A percentile compares a stretch with the other conserved stretches of the same genome.
Conservation (phyloP, 176 grass and related monocot genomes). For the Eleusine indica region DNA sequence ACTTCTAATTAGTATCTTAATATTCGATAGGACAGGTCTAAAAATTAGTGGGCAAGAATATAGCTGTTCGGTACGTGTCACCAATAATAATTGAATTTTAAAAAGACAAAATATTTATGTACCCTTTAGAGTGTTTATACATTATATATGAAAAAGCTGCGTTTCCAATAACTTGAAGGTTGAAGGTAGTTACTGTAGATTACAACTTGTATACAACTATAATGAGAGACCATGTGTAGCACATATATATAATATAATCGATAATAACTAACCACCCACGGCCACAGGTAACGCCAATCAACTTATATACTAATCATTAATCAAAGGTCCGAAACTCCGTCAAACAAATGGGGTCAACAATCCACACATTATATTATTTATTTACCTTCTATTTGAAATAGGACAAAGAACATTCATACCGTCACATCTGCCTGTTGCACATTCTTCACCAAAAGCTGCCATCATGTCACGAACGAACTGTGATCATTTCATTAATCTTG, state of each 20-base stretch:
- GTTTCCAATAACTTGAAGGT: conserved; percentile 10
- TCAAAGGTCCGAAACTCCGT: not conserved
- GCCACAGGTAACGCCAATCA: conserved; percentile 1
- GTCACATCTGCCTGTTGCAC: not conserved
- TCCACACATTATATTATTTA: not conserved
- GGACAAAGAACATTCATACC: not conserved
- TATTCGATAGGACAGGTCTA: too few relatives aligned
- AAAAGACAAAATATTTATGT: not conserved
- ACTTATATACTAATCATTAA: not conserved
- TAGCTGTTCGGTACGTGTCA: not conserved
- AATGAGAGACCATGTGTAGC: conserved; percentile 16
- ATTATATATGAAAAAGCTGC: not conserved
- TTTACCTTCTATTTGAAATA: not conserved
- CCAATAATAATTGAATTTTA: not conserved
- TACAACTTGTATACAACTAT: conserved; percentile 2
- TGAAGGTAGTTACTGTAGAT: not conserved
- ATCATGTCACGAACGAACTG: not conserved
- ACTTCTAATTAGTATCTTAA: too few relatives aligned
- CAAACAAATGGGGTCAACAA: not conserved
- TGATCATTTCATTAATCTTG: not conserved
- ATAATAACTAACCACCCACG: not conserved
- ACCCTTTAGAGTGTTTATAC: not conserved
- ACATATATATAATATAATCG: not conserved
- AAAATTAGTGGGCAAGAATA: too few relatives aligned
- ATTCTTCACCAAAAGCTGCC: not conserved